Evolutionary conservation across 768 basidiomycete genomes (phyloP).

Genomic region (Hydnomerulius pinastri): DNA sequence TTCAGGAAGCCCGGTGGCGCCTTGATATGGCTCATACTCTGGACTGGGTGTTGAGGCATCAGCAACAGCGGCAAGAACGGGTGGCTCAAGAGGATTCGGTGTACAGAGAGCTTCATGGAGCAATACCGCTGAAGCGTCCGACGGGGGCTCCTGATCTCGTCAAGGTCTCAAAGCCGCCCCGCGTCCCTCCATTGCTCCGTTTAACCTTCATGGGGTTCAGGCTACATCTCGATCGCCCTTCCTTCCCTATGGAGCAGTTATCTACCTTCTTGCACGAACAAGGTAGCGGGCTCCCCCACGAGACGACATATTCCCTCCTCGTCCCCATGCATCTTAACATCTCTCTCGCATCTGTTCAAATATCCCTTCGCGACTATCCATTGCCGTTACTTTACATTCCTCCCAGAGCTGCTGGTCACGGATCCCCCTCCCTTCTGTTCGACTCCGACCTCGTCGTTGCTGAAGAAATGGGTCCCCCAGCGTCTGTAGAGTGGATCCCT

Average conservation of each 20-base stretch:
- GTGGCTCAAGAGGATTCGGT: constrained; percentile 50
- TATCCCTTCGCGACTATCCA: constrained; percentile 84
- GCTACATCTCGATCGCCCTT: constrained; percentile 58
- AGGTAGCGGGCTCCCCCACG: constrained; percentile 66
- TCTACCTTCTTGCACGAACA: constrained; percentile 65
- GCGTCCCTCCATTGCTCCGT: constrained; percentile 70
- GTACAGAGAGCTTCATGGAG: constrained; percentile 46
- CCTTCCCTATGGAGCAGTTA: constrained; percentile 56
- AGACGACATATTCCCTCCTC: constrained; percentile 76
- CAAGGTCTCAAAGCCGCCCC: constrained; percentile 32
- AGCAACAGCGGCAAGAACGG: constrained; percentile 48
- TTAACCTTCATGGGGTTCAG: constrained; percentile 58
- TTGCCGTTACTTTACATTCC: constrained; percentile 81
- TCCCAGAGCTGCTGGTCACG: constrained; percentile 35
- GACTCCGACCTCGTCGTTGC: constrained; percentile 81
- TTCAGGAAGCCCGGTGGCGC: constrained; percentile 70
- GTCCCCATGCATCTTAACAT: constrained; percentile 81
- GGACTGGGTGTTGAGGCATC: constrained; percentile 67
- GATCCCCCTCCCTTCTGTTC: constrained; percentile 56
- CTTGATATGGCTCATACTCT: constrained; percentile 69
- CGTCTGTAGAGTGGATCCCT: constrained; percentile 71
- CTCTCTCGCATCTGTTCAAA: constrained; percentile 57
- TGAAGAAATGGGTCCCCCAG: constrained; percentile 76
- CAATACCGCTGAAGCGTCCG: constrained; percentile 29
- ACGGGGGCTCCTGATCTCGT: constrained; percentile 47